Conservation (phyloP, 2,329 filamentous ascomycete genomes). For the Xylariaceae sp. region DNA sequence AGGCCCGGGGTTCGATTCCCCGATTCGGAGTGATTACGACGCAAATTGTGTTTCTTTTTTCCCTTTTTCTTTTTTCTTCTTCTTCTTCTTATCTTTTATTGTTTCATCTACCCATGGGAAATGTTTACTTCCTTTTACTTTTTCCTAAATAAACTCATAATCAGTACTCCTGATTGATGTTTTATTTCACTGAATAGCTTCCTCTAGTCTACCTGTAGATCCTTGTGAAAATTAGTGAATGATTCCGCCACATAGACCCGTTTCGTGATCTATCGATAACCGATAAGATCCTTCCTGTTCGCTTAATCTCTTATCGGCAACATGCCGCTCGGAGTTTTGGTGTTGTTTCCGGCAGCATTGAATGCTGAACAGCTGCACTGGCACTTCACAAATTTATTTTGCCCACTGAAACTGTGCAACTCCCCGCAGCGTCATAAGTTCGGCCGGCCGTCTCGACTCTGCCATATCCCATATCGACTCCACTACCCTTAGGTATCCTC, state of each 20-base stretch:
- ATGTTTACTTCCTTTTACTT: no score
- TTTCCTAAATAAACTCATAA: no score
- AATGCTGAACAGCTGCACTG: not conserved
- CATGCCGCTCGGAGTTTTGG: not conserved
- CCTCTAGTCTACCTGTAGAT: no score
- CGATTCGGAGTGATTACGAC: constrained; percentile 39
- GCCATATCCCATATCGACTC: constrained; percentile 4
- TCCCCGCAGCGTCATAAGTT: constrained; percentile 20
- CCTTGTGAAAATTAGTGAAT: no score
- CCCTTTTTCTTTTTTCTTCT: no score
- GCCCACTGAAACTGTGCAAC: constrained; percentile 17
- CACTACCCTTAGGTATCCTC: not conserved
- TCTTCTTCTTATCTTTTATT: no score
- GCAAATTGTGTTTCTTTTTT: no score
- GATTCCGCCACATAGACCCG: no score
- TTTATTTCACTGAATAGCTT: no score
- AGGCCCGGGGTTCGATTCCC: constrained; percentile 41
- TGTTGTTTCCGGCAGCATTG: not conserved
- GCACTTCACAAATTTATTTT: constrained; percentile 18
- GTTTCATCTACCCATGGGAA: no score
- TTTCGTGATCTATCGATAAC: constrained; percentile 26
- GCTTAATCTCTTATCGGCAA: constrained; percentile 25
- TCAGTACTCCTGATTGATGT: no score
- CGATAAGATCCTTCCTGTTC: constrained; percentile 1
- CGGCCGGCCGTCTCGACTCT: not conserved